Evolutionary conservation across 345 rosid species (phyloP).

Genomic region (Sonneratia caseolaris): DNA sequence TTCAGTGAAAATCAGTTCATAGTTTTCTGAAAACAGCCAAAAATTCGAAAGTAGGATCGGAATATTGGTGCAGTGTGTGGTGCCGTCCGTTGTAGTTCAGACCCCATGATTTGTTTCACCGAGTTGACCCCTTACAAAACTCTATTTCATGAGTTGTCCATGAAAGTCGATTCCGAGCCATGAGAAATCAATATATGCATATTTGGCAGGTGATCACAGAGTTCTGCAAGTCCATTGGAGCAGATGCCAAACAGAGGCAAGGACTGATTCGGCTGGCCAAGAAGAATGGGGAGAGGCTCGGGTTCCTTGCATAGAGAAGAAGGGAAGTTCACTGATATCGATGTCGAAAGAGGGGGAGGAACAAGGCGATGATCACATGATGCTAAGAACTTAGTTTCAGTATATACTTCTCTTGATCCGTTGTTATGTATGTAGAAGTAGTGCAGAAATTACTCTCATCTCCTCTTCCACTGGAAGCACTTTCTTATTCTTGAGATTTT

Average conservation of each 20-base stretch:
- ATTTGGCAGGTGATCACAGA: constrained; percentile 69
- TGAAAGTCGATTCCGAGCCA: not conserved
- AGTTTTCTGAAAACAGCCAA: no score
- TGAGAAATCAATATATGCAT: no score
- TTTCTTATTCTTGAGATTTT: not conserved
- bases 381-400: not conserved
- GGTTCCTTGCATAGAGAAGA: constrained; percentile 63
- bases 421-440: no score
- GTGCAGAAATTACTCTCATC: no score
- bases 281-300: constrained; percentile 93
- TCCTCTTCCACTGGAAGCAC: no score
- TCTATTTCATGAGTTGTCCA: not conserved
- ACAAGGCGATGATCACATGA: not conserved
- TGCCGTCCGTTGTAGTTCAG: no score
- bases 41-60: no score
- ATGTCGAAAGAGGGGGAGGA: not conserved
- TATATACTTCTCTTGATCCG: not conserved
- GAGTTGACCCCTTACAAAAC: no score
- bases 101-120: no score
- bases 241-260: constrained; percentile 94
- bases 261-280: constrained; percentile 92
- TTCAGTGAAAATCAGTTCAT: no score
- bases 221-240: constrained; percentile 95
- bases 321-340: not conserved
- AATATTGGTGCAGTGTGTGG: no score